A percentile compares a stretch with the other conserved stretches of the same genome.
These are phyloP conservation scores for Plenodomus tracheiphilus DNA, from an alignment of 2,329 filamentous ascomycete genomes.

Conservation along the genomic window DNA sequence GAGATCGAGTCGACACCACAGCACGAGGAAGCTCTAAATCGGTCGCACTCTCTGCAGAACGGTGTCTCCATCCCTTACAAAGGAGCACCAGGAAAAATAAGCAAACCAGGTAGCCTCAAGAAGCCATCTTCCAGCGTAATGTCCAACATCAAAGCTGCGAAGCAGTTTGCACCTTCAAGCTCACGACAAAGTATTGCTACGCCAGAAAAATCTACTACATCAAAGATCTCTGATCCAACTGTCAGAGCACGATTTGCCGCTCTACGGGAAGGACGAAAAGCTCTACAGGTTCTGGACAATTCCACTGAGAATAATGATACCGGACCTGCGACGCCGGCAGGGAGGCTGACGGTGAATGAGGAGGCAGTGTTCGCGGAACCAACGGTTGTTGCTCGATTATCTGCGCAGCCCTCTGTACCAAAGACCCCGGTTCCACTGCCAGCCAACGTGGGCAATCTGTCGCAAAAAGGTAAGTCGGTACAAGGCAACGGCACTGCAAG, in stretches of 20 bases:
- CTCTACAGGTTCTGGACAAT: background rate
- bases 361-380: background rate
- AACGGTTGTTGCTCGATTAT: background rate
- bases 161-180: background rate
- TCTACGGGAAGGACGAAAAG: background rate
- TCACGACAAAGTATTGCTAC: background rate
- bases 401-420: background rate
- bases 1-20: conserved; percentile 17
- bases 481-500: background rate
- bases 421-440: conserved; percentile 11
- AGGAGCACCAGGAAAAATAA: background rate
- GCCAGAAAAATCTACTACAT: background rate
- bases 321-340: background rate
- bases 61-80: background rate
- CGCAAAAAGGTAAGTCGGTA: background rate
- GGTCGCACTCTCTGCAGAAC: background rate
- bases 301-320: background rate
- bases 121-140: background rate
- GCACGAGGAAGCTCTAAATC: conserved; percentile 1
- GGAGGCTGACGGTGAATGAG: no score
- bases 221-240: background rate
- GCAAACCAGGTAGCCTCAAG: background rate
- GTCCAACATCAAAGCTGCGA: background rate
- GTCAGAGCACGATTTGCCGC: background rate
- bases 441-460: conserved; percentile 2